These are phyloP conservation scores for Lipomyces sp. DNA, from an alignment of 805 yeast species.

Conservation along the genomic window DNA sequence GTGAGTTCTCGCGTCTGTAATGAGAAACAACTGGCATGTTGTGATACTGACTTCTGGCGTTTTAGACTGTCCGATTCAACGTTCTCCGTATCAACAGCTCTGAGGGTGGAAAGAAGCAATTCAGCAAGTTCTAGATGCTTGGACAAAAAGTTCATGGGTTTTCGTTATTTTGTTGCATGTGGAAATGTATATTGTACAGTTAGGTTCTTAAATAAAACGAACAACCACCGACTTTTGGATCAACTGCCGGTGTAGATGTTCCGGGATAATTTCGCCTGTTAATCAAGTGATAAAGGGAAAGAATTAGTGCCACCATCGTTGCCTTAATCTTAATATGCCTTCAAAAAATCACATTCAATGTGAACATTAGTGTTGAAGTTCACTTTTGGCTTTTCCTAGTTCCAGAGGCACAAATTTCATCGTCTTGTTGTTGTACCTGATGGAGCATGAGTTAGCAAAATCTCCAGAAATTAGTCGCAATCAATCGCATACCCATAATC, in stretches of 20 bases:
- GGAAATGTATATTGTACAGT: conserved; percentile 22
- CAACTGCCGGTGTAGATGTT: neutral
- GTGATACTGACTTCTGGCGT: too few species aligned
- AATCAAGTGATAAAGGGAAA: too few species aligned
- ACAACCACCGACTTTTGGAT: neutral
- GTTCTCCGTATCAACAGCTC: conserved; percentile 88
- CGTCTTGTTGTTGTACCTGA: conserved; percentile 23
- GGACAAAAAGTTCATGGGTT: conserved; percentile 15
- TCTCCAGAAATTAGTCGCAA: neutral
- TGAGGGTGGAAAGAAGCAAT: conserved; percentile 84
- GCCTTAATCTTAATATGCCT: neutral
- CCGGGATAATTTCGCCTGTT: neutral
- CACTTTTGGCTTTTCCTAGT: neutral
- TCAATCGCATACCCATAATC: conserved; percentile 19
- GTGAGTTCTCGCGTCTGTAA: neutral
- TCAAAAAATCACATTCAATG: neutral
- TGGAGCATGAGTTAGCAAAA: neutral
- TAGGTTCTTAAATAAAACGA: conserved; percentile 2
- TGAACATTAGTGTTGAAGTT: neutral
- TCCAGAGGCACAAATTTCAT: conserved; percentile 28
- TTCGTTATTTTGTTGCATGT: conserved; percentile 23
- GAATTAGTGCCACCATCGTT: too few species aligned
- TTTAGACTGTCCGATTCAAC: conserved; percentile 99
- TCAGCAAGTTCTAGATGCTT: conserved; percentile 77
- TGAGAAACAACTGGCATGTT: neutral